Percentiles rank a stretch among this genome's conserved stretches.
Conservation (phyloP, 192 early-diverging fungal genomes). For the Allomyces macrogynus region DNA sequence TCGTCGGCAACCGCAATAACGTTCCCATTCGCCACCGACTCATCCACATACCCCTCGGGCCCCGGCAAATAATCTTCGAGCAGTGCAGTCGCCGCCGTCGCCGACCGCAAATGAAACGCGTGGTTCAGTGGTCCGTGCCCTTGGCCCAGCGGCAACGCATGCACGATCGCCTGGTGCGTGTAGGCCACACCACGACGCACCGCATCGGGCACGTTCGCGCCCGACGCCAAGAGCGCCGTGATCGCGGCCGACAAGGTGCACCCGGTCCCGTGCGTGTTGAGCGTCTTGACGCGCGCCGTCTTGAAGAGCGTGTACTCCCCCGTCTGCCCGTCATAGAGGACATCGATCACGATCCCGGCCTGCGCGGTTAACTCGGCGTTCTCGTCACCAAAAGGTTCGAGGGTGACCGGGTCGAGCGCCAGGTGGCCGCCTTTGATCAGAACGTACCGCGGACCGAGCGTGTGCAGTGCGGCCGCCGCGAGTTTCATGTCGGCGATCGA, state of each 20-base stretch:
- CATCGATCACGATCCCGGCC: slow-evolving; percentile 30
- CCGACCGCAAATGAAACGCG: not conserved
- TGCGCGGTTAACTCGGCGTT: not conserved
- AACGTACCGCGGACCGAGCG: slow-evolving; percentile 31
- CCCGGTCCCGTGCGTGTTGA: slow-evolving; percentile 69
- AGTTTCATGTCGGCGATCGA: slow-evolving; percentile 34
- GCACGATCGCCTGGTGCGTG: slow-evolving; percentile 40
- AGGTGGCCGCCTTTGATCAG: slow-evolving; percentile 72
- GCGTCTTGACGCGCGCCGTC: slow-evolving; percentile 37
- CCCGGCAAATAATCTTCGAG: no score
- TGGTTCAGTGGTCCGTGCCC: slow-evolving; percentile 65
- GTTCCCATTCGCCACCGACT: not conserved
- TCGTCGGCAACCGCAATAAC: not conserved
- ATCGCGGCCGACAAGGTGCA: slow-evolving; percentile 72
- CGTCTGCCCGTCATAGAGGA: slow-evolving; percentile 29
- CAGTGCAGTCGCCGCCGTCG: not conserved
- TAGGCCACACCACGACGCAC: slow-evolving; percentile 34
- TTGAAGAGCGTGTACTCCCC: slow-evolving; percentile 19
- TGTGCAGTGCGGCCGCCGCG: slow-evolving; percentile 31
- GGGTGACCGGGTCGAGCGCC: slow-evolving; percentile 12
- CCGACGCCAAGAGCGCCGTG: slow-evolving; percentile 41
- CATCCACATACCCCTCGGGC: not conserved
- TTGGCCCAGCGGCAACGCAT: slow-evolving; percentile 33
- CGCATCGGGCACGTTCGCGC: slow-evolving; percentile 22
- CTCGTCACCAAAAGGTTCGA: not conserved